These are phyloP conservation scores for Diaporthe humulicola DNA, from an alignment of 2,329 filamentous ascomycete species.

Conservation along the genomic window DNA sequence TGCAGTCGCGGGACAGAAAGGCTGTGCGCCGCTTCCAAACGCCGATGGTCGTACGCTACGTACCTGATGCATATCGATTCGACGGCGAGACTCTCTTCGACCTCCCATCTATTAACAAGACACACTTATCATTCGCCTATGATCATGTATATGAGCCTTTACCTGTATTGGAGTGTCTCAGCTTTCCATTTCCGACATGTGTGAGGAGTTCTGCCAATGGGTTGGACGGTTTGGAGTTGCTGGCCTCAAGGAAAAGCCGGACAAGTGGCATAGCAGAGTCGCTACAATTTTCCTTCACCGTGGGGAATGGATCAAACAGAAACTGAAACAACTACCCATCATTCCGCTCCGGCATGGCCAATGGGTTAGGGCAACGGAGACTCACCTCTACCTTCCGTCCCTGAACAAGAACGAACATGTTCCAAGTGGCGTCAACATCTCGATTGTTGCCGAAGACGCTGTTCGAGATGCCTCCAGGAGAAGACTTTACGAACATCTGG, in stretches of 20 bases:
- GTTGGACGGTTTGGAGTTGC: neutral
- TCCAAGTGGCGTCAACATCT: neutral
- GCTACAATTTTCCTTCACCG: neutral
- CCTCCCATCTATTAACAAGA: constrained; percentile 1
- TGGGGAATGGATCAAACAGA: neutral
- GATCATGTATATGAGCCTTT: neutral
- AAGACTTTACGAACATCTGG: neutral
- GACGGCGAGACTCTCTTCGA: neutral
- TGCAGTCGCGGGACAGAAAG: neutral
- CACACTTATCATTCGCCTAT: constrained; percentile 1
- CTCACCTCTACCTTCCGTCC: neutral
- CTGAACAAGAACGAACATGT: neutral
- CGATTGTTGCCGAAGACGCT: neutral
- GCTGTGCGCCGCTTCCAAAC: neutral
- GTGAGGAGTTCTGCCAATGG: neutral
- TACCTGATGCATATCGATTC: neutral
- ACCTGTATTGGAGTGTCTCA: neutral
- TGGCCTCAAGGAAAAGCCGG: neutral
- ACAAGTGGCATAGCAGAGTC: neutral
- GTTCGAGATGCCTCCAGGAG: neutral
- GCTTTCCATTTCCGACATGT: neutral
- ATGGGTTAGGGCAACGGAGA: neutral
- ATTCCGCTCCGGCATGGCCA: neutral
- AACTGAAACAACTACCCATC: neutral
- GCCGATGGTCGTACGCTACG: neutral